Evolutionary conservation across 2,329 filamentous ascomycete genomes (phyloP).

Genomic region (Alternaria consortialis): DNA sequence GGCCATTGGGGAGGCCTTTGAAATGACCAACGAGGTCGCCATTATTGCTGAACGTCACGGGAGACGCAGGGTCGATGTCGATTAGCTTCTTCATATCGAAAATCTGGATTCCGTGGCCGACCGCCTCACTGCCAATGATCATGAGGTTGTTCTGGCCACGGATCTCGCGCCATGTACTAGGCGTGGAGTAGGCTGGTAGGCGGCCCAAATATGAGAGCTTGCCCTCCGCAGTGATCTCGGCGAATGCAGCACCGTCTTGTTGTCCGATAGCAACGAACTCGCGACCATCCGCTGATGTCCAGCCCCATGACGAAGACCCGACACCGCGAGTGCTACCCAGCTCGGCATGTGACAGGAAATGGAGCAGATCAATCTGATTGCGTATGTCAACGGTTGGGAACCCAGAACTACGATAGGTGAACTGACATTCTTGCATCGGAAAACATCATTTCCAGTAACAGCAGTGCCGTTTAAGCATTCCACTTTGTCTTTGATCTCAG

Average conservation of each 20-base stretch:
- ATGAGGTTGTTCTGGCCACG: constrained; percentile 55
- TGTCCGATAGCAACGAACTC: constrained; percentile 66
- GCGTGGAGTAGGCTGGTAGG: constrained; percentile 58
- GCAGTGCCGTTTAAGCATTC: constrained; percentile 52
- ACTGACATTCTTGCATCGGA: constrained; percentile 43
- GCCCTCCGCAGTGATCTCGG: constrained; percentile 61
- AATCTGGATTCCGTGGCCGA: constrained; percentile 66
- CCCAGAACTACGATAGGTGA: too few relatives aligned
- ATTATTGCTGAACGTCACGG: constrained; percentile 46
- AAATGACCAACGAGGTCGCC: constrained; percentile 48
- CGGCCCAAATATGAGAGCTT: constrained; percentile 64
- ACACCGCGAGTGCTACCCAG: constrained; percentile 59
- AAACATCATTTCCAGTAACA: constrained; percentile 46
- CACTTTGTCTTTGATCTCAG: constrained; percentile 44
- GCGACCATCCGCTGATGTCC: constrained; percentile 62
- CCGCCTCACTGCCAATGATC: constrained; percentile 54
- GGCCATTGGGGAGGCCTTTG: constrained; percentile 46
- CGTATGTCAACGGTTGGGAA: constrained; percentile 8
- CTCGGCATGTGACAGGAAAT: constrained; percentile 64
- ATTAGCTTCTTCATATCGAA: constrained; percentile 67
- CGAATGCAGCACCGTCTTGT: constrained; percentile 64
- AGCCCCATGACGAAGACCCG: constrained; percentile 62
- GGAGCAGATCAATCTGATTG: constrained; percentile 61
- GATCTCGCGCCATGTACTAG: constrained; percentile 64
- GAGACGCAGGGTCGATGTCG: constrained; percentile 44